phyloP scores from a whole-genome alignment of 805 yeast species.

The Yarrowia divulgata region DNA sequence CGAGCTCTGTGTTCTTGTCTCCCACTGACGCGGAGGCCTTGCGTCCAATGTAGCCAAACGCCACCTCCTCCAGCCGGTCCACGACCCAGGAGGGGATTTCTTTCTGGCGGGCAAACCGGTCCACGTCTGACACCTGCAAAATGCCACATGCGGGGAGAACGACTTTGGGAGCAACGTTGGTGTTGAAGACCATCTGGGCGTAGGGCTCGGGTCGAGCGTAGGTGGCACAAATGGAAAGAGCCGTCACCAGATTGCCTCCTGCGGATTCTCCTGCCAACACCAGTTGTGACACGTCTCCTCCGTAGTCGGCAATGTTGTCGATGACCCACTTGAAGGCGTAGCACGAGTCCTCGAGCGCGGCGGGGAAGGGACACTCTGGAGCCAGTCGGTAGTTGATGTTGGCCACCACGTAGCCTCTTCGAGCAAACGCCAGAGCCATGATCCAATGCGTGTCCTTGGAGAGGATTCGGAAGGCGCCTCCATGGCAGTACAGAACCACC shows the following conservation, averaged over 20 bases:
- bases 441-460: conserved; percentile 30
- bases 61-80: conserved; percentile 10
- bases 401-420: conserved; percentile 33
- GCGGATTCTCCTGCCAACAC: conserved; percentile 30
- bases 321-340: conserved; percentile 23
- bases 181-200: conserved; percentile 29
- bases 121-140: conserved; percentile 15
- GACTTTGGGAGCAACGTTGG: conserved; percentile 11
- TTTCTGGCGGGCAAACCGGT: background rate
- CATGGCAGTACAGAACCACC: conserved; percentile 22
- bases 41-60: conserved; percentile 19
- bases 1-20: background rate
- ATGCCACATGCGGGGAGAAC: conserved; percentile 28
- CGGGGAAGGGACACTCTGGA: conserved; percentile 17
- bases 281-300: background rate
- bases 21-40: background rate
- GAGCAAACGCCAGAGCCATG: conserved; percentile 23
- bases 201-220: conserved; percentile 20
- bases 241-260: conserved; percentile 28
- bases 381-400: conserved; percentile 30
- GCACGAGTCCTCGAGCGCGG: conserved; percentile 17
- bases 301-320: conserved; percentile 15
- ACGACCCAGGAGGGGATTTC: conserved; percentile 17
- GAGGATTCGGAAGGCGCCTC: conserved; percentile 26
- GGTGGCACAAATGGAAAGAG: conserved; percentile 21